These are phyloP conservation scores for Phialophora verrucosa DNA, from an alignment of 2,329 filamentous ascomycete species.

Conservation along the genomic window DNA sequence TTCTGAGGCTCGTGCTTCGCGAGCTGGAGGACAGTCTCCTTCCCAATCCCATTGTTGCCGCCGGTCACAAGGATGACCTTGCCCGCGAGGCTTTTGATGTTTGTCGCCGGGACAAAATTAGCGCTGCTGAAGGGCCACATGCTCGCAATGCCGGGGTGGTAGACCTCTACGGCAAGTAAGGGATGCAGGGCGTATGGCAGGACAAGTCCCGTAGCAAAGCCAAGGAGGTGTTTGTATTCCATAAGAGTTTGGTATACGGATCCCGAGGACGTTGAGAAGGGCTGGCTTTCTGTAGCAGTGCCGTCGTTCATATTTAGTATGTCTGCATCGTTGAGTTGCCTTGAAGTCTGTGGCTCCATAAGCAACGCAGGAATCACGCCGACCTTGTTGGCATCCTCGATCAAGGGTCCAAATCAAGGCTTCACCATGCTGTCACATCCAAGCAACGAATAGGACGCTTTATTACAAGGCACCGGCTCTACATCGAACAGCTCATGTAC, in stretches of 20 bases:
- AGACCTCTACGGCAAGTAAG: slow-evolving; percentile 31
- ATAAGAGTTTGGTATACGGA: slow-evolving; percentile 5
- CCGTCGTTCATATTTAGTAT: not conserved
- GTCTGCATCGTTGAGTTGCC: not conserved
- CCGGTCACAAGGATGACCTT: slow-evolving; percentile 55
- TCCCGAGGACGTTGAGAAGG: not conserved
- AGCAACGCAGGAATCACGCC: slow-evolving; percentile 5
- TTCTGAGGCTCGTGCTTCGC: slow-evolving; percentile 51
- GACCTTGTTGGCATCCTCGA: slow-evolving; percentile 8
- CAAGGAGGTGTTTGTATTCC: slow-evolving; percentile 25
- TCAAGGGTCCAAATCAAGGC: not conserved
- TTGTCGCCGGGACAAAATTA: slow-evolving; percentile 48
- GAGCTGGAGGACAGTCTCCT: slow-evolving; percentile 53
- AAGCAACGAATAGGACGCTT: not conserved
- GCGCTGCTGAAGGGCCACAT: slow-evolving; percentile 34
- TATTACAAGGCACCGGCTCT: not conserved
- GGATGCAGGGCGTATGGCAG: slow-evolving; percentile 34
- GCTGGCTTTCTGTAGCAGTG: slow-evolving; percentile 1
- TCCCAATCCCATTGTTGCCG: slow-evolving; percentile 56
- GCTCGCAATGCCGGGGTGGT: slow-evolving; percentile 30
- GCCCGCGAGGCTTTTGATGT: slow-evolving; percentile 49
- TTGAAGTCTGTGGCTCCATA: not conserved
- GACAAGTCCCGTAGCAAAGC: slow-evolving; percentile 27
- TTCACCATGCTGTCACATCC: not conserved
- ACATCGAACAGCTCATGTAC: not conserved